Evolutionary conservation across 805 yeast genomes (phyloP).

Genomic region (Yamadazyma phyllophila): DNA sequence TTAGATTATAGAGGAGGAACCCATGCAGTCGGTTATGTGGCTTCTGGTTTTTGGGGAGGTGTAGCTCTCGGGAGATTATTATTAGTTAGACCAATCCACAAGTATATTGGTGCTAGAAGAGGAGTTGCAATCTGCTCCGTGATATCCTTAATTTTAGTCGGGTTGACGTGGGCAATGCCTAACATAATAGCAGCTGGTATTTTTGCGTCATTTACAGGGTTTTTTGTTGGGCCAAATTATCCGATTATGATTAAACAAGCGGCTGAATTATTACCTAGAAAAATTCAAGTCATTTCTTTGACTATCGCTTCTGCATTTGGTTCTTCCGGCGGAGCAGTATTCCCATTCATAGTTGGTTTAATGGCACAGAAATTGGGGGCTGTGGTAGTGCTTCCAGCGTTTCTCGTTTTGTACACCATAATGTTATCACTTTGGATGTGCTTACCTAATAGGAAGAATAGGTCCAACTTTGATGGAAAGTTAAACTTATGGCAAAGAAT

Average conservation of each 20-base stretch:
- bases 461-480: conserved; percentile 7
- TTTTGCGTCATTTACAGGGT: conserved; percentile 50
- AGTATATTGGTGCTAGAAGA: conserved; percentile 43
- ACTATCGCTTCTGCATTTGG: conserved; percentile 56
- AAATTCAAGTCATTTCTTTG: conserved; percentile 48
- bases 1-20: conserved; percentile 52
- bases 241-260: conserved; percentile 48
- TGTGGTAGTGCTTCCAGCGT: conserved; percentile 49
- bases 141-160: conserved; percentile 35
- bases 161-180: conserved; percentile 50
- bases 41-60: conserved; percentile 74
- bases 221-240: conserved; percentile 67
- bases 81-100: conserved; percentile 41
- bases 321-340: conserved; percentile 55
- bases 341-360: conserved; percentile 55
- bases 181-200: conserved; percentile 45
- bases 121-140: conserved; percentile 37
- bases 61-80: conserved; percentile 60
- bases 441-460: conserved; percentile 17
- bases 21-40: conserved; percentile 55
- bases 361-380: conserved; percentile 47
- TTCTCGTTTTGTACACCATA: conserved; percentile 34
- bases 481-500: conserved; percentile 16
- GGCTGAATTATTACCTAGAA: conserved; percentile 45
- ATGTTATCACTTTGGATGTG: conserved; percentile 26